Evolutionary conservation across 345 rosid genomes (phyloP).

Genomic region (rapeseed (Brassica napus)): DNA sequence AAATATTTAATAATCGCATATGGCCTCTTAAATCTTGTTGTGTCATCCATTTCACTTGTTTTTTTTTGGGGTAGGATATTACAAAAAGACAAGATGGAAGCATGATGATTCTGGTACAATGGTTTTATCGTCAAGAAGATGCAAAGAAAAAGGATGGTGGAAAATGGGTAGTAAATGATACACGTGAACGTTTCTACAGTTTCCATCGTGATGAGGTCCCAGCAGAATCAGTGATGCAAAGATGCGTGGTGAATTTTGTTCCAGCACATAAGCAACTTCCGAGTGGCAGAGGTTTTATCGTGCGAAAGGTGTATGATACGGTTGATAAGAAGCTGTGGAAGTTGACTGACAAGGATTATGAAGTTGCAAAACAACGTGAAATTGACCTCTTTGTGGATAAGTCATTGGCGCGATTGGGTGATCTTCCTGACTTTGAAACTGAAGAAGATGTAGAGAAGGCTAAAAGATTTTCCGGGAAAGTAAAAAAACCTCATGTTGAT

Average conservation of each 20-base stretch:
- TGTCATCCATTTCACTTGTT: background rate
- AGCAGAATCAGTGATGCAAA: slow-evolving; percentile 97
- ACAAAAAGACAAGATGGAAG: slow-evolving; percentile 56
- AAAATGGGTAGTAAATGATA: slow-evolving; percentile 79
- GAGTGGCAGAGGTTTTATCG: slow-evolving; percentile 69
- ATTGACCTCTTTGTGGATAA: slow-evolving; percentile 73
- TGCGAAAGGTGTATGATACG: slow-evolving; percentile 80
- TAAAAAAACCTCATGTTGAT: slow-evolving; percentile 64
- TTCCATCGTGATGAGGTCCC: slow-evolving; percentile 94
- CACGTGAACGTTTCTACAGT: slow-evolving; percentile 87
- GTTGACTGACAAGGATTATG: slow-evolving; percentile 75
- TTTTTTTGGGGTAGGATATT: slow-evolving; percentile 60
- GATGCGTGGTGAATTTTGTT: slow-evolving; percentile 85
- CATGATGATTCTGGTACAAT: slow-evolving; percentile 88
- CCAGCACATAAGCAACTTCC: slow-evolving; percentile 90
- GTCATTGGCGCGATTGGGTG: slow-evolving; percentile 62
- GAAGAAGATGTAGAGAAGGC: slow-evolving; percentile 42
- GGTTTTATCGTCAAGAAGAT: slow-evolving; percentile 99
- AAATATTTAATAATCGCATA: no score
- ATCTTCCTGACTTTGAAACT: slow-evolving; percentile 61
- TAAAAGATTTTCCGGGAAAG: slow-evolving; percentile 50
- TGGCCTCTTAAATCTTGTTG: no score
- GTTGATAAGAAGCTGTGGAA: slow-evolving; percentile 72
- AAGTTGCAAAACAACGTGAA: slow-evolving; percentile 68
- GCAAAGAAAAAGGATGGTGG: slow-evolving; percentile 94